Base-by-base conservation (phyloP, 2,329 filamentous ascomycete genomes). In the Xylariaceae sp. region DNA sequence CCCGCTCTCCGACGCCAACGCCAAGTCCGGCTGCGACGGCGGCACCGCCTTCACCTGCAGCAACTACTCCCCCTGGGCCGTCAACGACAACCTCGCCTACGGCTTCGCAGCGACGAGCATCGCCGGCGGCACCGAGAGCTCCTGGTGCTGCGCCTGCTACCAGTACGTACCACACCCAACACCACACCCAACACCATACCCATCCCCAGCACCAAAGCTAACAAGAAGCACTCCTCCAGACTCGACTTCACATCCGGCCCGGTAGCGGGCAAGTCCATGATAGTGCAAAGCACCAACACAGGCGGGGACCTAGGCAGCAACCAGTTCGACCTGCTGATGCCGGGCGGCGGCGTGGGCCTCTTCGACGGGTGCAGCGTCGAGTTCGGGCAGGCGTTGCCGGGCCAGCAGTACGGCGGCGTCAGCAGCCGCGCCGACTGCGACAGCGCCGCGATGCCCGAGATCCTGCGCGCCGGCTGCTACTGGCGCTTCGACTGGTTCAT, bases 271-370 rank as follows among this genome's bases (percentile, higher is more conserved):
- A 82, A 83, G 69, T 76, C 72, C 47, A 79, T 82, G 76, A 73
- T 83, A 50, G 74, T 83, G 12, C 80, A 83, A 60, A 74, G 77
- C 16, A 81, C 78, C 4, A 83, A 83, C 64, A 82, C 79, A 3
- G 80, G 78, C 36, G 72, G 71, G 32, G 79, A 81, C 65, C 69
- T 81, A 3, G 72, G 71, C 32, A 59, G 63, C 22, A 79, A 79
- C 60, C 78, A 81, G 41, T 81, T 81, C 63, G 78, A 80, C 67
- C 57, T 81, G 19, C 49, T 73, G 65, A 72, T 75, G 36, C 72
- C 72, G 3, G 77, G 76, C 8, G 76, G 77, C 53, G 77, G 77
- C 29, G 72, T 78, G 15, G 78, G 78, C 39, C 67, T 73, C 55
- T 78, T 72, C 66, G 72, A 77, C 60, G 76, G 68, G 9, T 78